Evolutionary conservation across 371 early-diverging fungal species (phyloP).

Genomic region (Massospora cicadina): DNA sequence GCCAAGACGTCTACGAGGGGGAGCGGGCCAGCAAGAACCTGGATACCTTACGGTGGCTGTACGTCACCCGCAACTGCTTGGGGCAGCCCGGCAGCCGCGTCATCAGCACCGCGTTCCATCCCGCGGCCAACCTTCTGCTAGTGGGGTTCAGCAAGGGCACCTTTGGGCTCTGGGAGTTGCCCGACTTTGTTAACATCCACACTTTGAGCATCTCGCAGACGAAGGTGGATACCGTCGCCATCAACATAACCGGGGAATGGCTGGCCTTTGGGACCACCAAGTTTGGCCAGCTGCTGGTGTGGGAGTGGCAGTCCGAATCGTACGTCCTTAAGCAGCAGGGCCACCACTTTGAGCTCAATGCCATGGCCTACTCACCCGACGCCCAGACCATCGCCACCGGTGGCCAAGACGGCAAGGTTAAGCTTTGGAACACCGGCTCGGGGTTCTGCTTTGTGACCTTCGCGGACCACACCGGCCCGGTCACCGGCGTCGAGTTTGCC

Average conservation of each 20-base stretch:
- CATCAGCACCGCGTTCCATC: conserved; percentile 61
- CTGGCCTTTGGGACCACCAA: conserved; percentile 82
- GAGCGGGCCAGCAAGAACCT: conserved; percentile 17
- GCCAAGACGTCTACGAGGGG: conserved; percentile 28
- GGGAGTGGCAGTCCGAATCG: conserved; percentile 99
- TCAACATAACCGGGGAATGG: conserved; percentile 92
- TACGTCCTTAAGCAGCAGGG: conserved; percentile 97
- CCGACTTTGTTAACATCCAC: conserved; percentile 72
- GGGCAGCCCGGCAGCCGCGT: conserved; percentile 53
- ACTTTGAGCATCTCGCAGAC: conserved; percentile 85
- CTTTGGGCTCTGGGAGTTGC: conserved; percentile 94
- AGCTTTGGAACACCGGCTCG: conserved; percentile 88
- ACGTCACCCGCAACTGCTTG: conserved; percentile 45
- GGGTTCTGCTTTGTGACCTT: conserved; percentile 97
- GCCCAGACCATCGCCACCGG: conserved; percentile 93
- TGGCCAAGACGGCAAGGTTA: conserved; percentile 93
- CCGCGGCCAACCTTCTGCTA: conserved; percentile 49
- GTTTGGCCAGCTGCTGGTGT: conserved; percentile 90
- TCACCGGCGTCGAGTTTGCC: conserved; percentile 76
- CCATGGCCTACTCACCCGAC: conserved; percentile 74
- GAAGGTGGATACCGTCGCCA: conserved; percentile 69
- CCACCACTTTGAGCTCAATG: conserved; percentile 83
- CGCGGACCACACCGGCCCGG: conserved; percentile 70
- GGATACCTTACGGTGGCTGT: conserved; percentile 33
- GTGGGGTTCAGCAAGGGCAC: conserved; percentile 84